These are phyloP conservation scores for Solanum aculeatissimum DNA, from an alignment of 305 asterid species.

Conservation along the genomic window DNA sequence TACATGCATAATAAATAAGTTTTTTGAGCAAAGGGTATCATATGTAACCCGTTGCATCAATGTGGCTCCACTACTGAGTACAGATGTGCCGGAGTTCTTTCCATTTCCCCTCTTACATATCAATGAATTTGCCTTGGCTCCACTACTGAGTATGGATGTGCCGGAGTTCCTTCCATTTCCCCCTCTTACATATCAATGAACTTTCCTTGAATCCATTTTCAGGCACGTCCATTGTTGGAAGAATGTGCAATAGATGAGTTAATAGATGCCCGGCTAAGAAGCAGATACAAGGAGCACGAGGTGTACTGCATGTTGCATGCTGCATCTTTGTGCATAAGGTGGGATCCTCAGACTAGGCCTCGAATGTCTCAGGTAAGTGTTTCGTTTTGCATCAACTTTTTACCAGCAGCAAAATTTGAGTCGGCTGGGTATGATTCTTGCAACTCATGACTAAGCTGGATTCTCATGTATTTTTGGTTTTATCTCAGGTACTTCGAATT, in stretches of 20 bases:
- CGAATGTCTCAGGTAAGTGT: conserved; percentile 15
- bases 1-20: too few relatives aligned
- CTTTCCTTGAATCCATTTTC: background rate
- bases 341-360: conserved; percentile 27
- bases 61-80: background rate
- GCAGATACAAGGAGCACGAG: conserved; percentile 25
- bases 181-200: background rate
- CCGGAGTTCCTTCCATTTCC: background rate
- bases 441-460: background rate
- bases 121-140: background rate
- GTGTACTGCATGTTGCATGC: conserved; percentile 44
- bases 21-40: too few relatives aligned
- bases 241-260: conserved; percentile 19
- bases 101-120: background rate
- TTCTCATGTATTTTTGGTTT: background rate
- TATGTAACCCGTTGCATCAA: too few relatives aligned
- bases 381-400: background rate
- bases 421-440: background rate
- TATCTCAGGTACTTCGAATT: conserved; percentile 48
- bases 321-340: conserved; percentile 32
- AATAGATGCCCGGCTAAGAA: conserved; percentile 38
- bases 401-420: background rate
- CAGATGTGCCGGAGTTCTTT: background rate
- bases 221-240: conserved; percentile 40
- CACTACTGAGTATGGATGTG: background rate